A percentile compares a stretch with the other conserved stretches of the same genome.
Evolutionary conservation across 805 yeast species (phyloP).

Genomic region (Candida argentea): DNA sequence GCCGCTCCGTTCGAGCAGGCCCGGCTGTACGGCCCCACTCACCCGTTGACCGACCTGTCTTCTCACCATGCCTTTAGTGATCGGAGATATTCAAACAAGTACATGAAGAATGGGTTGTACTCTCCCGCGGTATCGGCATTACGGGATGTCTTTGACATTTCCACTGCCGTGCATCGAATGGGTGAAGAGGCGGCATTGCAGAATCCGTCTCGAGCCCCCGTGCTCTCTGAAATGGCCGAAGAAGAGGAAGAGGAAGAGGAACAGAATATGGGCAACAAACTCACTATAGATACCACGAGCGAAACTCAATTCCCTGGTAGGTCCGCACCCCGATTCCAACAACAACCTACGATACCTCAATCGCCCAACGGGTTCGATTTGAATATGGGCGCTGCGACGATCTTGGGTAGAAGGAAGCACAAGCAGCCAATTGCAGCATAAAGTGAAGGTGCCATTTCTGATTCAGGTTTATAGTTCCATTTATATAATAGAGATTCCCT

Average conservation of each 20-base stretch:
- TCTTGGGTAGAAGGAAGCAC: constrained; percentile 34
- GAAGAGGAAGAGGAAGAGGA: constrained; percentile 30
- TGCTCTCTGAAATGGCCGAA: constrained; percentile 19
- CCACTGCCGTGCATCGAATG: constrained; percentile 76
- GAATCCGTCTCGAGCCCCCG: constrained; percentile 7
- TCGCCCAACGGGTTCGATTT: constrained; percentile 29
- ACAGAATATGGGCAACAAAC: background rate
- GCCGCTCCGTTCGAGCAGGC: constrained; percentile 2
- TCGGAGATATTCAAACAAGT: constrained; percentile 17
- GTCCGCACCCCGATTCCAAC: constrained; percentile 6
- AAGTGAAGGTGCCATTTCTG: too few relatives aligned
- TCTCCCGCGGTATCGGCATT: constrained; percentile 73
- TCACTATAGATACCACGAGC: constrained; percentile 6
- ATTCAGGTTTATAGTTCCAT: too few relatives aligned
- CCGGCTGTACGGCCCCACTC: constrained; percentile 9
- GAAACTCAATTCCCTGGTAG: too few relatives aligned
- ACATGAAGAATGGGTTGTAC: constrained; percentile 25
- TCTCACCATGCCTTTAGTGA: too few relatives aligned
- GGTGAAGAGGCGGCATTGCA: constrained; percentile 50
- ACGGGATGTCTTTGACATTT: constrained; percentile 79
- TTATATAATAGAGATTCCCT: background rate
- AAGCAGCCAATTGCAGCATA: constrained; percentile 10
- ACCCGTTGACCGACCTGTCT: constrained; percentile 14
- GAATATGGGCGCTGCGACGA: constrained; percentile 42
- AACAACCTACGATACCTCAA: constrained; percentile 4